phyloP scores from a whole-genome alignment of 2,329 filamentous ascomycete species.

The Chaetothyriales sp. region DNA sequence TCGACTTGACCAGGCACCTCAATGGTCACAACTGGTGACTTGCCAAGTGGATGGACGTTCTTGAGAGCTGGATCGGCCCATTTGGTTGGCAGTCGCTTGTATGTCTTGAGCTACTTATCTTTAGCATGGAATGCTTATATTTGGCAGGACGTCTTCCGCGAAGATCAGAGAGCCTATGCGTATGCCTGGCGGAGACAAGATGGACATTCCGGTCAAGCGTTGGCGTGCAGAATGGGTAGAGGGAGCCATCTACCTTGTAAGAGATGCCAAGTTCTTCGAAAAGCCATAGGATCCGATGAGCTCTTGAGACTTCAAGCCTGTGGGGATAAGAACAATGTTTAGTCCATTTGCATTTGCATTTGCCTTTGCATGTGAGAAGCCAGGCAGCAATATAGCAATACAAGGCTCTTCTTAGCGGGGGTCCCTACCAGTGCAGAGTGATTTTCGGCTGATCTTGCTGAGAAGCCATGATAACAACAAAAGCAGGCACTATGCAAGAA shows the following conservation, averaged over 20 bases:
- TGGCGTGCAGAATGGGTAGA: background rate
- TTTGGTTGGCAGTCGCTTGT: slow-evolving; percentile 49
- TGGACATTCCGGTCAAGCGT: background rate
- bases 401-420: background rate
- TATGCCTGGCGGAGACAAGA: background rate
- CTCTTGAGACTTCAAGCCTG: slow-evolving; percentile 71
- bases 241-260: slow-evolving; percentile 39
- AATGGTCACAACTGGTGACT: slow-evolving; percentile 65
- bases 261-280: slow-evolving; percentile 66
- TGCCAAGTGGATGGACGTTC: slow-evolving; percentile 69
- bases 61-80: slow-evolving; percentile 65
- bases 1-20: slow-evolving; percentile 31
- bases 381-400: background rate
- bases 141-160: background rate
- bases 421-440: background rate
- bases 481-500: background rate
- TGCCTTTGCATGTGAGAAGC: background rate
- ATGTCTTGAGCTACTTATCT: slow-evolving; percentile 44
- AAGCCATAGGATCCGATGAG: slow-evolving; percentile 72
- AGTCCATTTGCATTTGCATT: too few species aligned
- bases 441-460: background rate
- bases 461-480: background rate
- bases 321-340: background rate
- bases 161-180: background rate
- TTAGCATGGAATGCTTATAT: background rate